Percentiles rank a stretch among this genome's conserved stretches.
Conservation (phyloP, 116 monocot species). For the Cymodocea nodosa region DNA sequence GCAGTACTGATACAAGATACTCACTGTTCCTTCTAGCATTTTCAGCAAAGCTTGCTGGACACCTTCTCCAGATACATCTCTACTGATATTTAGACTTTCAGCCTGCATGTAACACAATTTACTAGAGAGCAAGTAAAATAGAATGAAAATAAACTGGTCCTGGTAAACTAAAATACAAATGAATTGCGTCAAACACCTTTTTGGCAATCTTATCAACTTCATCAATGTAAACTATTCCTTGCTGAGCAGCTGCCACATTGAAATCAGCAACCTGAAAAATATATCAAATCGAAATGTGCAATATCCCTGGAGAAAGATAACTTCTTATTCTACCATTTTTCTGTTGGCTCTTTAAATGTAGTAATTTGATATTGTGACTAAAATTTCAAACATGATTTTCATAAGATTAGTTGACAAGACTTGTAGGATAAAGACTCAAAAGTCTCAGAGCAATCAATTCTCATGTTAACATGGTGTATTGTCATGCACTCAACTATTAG, state of each 20-base stretch:
- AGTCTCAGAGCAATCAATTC: too few relatives aligned
- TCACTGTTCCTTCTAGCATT: slow-evolving; percentile 95
- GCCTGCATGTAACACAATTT: slow-evolving; percentile 32
- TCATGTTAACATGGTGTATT: too few relatives aligned
- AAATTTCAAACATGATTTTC: too few relatives aligned
- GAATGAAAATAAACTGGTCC: not conserved
- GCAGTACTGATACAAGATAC: slow-evolving; percentile 7
- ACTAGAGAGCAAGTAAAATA: not conserved
- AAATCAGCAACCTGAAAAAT: slow-evolving; percentile 76
- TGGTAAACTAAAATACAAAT: too few relatives aligned
- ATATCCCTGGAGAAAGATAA: too few relatives aligned
- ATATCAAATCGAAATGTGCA: too few relatives aligned
- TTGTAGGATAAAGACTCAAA: too few relatives aligned
- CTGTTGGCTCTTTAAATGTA: too few relatives aligned
- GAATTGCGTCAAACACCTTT: slow-evolving; percentile 31
- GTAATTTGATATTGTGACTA: too few relatives aligned
- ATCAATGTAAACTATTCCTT: slow-evolving; percentile 98
- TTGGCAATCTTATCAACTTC: slow-evolving; percentile 99
- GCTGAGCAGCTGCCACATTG: slow-evolving; percentile 94
- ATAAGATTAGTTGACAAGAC: too few relatives aligned
- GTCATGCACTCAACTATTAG: too few relatives aligned
- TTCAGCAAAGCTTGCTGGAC: slow-evolving; percentile 94
- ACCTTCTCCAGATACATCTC: slow-evolving; percentile 98
- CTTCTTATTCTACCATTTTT: too few relatives aligned
- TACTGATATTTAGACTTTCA: slow-evolving; percentile 71